These are phyloP conservation scores for Durio zibethinus DNA, from an alignment of 345 rosid genomes.

Conservation along the genomic window DNA sequence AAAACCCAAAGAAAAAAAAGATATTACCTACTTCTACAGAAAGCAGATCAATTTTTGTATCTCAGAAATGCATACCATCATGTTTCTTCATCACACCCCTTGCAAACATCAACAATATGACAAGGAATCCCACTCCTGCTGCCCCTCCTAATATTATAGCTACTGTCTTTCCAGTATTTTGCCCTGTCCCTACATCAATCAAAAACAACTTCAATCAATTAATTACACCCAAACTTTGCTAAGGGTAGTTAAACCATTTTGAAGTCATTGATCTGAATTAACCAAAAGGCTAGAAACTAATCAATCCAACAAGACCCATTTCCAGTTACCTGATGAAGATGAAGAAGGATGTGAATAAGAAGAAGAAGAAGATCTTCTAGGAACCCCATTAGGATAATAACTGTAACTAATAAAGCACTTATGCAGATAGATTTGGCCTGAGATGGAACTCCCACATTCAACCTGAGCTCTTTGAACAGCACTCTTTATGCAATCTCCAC, in stretches of 20 bases:
- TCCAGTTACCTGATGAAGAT: slow-evolving; percentile 29
- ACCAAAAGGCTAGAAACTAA: neutral
- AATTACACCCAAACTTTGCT: neutral
- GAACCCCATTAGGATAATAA: slow-evolving; percentile 84
- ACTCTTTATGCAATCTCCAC: slow-evolving; percentile 68
- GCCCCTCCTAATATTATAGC: slow-evolving; percentile 98
- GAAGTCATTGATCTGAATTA: neutral
- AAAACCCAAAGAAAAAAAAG: neutral
- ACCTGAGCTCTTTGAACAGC: slow-evolving; percentile 87
- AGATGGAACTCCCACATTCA: slow-evolving; percentile 80
- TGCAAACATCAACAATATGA: slow-evolving; percentile 79
- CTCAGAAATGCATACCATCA: slow-evolving; percentile 51
- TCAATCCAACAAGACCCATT: neutral
- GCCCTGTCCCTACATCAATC: slow-evolving; percentile 49
- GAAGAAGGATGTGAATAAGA: slow-evolving; percentile 33
- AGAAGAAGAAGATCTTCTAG: slow-evolving; percentile 48
- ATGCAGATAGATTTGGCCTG: slow-evolving; percentile 83
- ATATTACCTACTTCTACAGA: neutral
- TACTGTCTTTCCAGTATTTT: slow-evolving; percentile 81
- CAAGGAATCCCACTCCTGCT: slow-evolving; percentile 82
- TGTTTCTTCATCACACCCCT: slow-evolving; percentile 69
- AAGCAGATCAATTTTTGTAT: neutral
- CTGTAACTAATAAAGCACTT: slow-evolving; percentile 83
- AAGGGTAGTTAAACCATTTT: neutral
- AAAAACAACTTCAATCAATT: neutral